These are phyloP conservation scores for Apiotrichum sp. DNA, from an alignment of 1,284 basidiomycete genomes.

Conservation along the genomic window DNA sequence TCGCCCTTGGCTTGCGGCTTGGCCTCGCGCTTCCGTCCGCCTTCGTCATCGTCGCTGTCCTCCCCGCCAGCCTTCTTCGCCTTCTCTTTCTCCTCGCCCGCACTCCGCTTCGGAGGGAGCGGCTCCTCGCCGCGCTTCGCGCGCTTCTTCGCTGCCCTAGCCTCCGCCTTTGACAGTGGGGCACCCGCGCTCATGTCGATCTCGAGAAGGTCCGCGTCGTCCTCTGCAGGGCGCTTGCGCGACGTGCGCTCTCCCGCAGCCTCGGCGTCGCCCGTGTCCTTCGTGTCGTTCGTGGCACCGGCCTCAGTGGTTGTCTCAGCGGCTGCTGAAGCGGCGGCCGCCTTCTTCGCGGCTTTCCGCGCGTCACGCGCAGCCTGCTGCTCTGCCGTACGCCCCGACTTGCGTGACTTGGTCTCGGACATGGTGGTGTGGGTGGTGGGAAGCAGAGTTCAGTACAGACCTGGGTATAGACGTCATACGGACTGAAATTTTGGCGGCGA, in stretches of 20 bases:
- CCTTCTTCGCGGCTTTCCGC: conserved; percentile 32
- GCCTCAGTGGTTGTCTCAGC: conserved; percentile 4
- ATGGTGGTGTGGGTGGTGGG: conserved; percentile 3
- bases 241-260: no score
- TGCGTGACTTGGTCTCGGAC: conserved; percentile 48
- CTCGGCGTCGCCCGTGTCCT: no score
- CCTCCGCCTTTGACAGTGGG: conserved; percentile 46
- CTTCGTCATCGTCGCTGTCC: no score
- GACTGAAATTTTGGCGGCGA: conserved; percentile 6
- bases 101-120: conserved; percentile 13
- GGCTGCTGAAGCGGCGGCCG: conserved; percentile 10
- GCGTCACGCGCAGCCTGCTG: conserved; percentile 40
- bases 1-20: conserved; percentile 57
- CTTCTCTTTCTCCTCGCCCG: conserved; percentile 12
- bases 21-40: no score
- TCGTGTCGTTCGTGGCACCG: neutral
- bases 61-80: conserved; percentile 4
- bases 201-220: conserved; percentile 34
- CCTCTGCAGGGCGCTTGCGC: conserved; percentile 22
- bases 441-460: neutral
- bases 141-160: conserved; percentile 40
- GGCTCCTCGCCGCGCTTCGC: conserved; percentile 29
- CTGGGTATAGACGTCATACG: neutral
- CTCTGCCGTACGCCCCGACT: conserved; percentile 36
- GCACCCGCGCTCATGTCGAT: conserved; percentile 43